Evolutionary conservation across 1,284 basidiomycete species (phyloP), one percentile per base, ranked within the genome.

Genomic region (Irpex sp.): DNA sequence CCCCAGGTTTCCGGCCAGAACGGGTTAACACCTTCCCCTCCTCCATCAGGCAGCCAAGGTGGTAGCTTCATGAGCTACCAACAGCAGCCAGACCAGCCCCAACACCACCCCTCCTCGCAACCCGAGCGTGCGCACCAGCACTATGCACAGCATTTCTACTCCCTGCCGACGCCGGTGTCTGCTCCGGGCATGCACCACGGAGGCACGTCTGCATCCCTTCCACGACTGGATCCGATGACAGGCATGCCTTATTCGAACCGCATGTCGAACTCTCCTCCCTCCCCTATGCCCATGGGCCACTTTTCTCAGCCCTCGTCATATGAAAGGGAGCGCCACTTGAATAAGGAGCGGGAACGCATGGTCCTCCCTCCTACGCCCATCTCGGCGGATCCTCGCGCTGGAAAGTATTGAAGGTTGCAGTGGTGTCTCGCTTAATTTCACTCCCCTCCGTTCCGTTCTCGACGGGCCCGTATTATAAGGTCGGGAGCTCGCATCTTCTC

Each of bases 21-120:
- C 54, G 73, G 75, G 64, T 71, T 80, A 67, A 82, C 81, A 3
- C 81, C 84, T 3, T 87, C 87, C n/a, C 86, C 87, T 34, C 86
- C 87, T 11, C 82, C 86, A 21, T 52, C 62, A 57, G 52, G 38
- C 26, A 34, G 17, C 21, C 31, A 48, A 6, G 40, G 52, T n/a
- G 4, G 26, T 26, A 49, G 59, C 44, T 60, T 58, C 59, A 19
- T 57, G 26, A 15, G 13, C 4, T 56, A 56, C 38, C 21, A 31
- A 26, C 59, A 61, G 31, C 62, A 60, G 13, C 34, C 51, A 15
- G 26, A 54, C 7, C 47, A 63, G 47, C 34, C 34, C 19, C 62
- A 63, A 44, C 40, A 38, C 44, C 44, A 57, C 34, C 49, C 26
- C 26, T 26, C 26, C 26, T 26, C 26, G 26, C 26, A 26, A 26